Evolutionary conservation across 257 asterid genomes (phyloP).

Genomic region (Misopates orontium): DNA sequence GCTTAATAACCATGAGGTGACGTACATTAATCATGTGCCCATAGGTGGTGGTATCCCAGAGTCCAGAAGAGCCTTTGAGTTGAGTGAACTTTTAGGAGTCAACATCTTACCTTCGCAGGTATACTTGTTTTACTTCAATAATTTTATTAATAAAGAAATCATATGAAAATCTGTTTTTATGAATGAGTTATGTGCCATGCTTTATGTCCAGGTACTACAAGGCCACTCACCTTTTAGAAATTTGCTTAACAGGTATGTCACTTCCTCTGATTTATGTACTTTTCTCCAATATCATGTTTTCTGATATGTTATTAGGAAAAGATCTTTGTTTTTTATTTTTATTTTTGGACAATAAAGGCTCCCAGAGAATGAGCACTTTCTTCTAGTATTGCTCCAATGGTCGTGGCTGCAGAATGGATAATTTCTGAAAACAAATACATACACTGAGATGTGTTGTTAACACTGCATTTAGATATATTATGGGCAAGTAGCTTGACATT

Average conservation of each 20-base stretch:
- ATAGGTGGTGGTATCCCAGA: constrained; percentile 70
- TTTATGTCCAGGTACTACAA: constrained; percentile 51
- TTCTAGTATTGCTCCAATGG: too few relatives aligned
- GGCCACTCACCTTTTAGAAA: constrained; percentile 66
- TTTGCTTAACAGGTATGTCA: constrained; percentile 50
- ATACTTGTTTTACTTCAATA: constrained; percentile 12
- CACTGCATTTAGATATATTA: constrained; percentile 6
- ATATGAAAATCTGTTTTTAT: constrained; percentile 8
- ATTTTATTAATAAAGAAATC: constrained; percentile 5
- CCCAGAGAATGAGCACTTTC: not conserved
- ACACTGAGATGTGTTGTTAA: not conserved
- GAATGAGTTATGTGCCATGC: constrained; percentile 24
- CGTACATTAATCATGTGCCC: constrained; percentile 12
- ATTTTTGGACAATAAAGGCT: too few relatives aligned
- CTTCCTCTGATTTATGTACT: not conserved
- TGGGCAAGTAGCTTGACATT: constrained; percentile 1
- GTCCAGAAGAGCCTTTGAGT: constrained; percentile 56
- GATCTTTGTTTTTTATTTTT: too few relatives aligned
- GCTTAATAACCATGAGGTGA: not conserved
- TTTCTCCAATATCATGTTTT: not conserved
- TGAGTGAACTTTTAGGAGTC: constrained; percentile 55
- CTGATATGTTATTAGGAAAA: not conserved
- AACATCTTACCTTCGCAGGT: constrained; percentile 63
- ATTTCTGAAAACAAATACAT: too few relatives aligned
- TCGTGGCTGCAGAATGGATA: too few relatives aligned